Evolutionary conservation across 805 yeast species (phyloP), one percentile per base, ranked within the genome.

Genomic region (Kazachstania africana): DNA sequence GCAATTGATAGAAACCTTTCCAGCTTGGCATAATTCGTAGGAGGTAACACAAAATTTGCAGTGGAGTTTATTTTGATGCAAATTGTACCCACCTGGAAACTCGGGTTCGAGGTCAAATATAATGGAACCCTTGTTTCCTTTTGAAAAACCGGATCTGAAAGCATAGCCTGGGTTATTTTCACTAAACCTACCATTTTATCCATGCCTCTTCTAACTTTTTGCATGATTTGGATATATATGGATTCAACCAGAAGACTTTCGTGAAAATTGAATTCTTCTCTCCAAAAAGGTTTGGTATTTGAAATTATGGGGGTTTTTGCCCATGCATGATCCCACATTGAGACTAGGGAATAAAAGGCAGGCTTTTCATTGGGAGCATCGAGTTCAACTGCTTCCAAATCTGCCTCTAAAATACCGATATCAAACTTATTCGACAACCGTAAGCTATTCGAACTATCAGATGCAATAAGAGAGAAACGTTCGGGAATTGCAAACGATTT

Each of bases 281-380:
- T 72, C 91, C 95, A 87, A 48, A 82, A 82, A 1, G 94, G 87
- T 0, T 52, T 41, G 3, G 53, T 35, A 28, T 67, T 59, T 23
- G 62, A 58, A 0, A 77, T 77, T 5, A 71, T 61, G 2, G 85
- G 76, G 0, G 95, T 82, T 41, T 84, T 62, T 24, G 80, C 82
- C 83, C 88, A 79, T 1, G 78, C 72, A 28, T 71, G 63, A 13
- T 71, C 75, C 78, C 91, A 79, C 50, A 82, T 63, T 12, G 67
- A 59, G 3, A 85, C 62, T 44, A 84, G 95, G 2, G 80, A 72
- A 46, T 81, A 87, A 1, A 76, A 12, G 6, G 34, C 27, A 26
- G 14, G 27, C 3, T 17, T 14, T 6, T 29, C 16, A n/a, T 12
- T 10, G 26, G 30, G 14, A 4, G 28, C 10, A 15, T 28, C 25